These are phyloP conservation scores for Solanum acaule DNA, from an alignment of 257 asterid genomes.

Conservation along the genomic window DNA sequence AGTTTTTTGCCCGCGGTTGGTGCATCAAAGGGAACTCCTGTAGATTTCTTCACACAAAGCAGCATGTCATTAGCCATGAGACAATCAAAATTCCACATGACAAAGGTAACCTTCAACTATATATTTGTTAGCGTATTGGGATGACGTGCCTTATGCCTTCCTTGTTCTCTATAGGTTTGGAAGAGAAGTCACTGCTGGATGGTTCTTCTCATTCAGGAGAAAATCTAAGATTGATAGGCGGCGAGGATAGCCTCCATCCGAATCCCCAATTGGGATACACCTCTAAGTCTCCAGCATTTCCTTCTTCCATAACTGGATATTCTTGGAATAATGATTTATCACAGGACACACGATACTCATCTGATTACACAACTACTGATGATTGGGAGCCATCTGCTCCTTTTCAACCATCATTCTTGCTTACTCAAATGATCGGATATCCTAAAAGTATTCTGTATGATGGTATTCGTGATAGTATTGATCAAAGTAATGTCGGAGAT, in stretches of 20 bases:
- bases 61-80: neutral
- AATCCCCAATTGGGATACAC: slow-evolving; percentile 8
- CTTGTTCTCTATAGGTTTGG: neutral
- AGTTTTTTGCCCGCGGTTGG: slow-evolving; percentile 77
- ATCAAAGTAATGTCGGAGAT: slow-evolving; percentile 3
- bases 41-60: slow-evolving; percentile 65
- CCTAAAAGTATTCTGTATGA: slow-evolving; percentile 26
- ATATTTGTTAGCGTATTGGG: neutral
- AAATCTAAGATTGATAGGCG: neutral
- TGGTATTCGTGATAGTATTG: slow-evolving; percentile 24
- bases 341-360: neutral
- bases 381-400: slow-evolving; percentile 78
- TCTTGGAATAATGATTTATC: slow-evolving; percentile 9
- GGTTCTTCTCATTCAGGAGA: slow-evolving; percentile 8
- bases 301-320: slow-evolving; percentile 31
- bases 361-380: slow-evolving; percentile 18
- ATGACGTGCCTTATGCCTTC: neutral
- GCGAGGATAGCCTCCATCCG: neutral
- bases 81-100: neutral
- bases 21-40: slow-evolving; percentile 77
- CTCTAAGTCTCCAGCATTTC: slow-evolving; percentile 28
- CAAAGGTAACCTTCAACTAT: neutral
- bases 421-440: slow-evolving; percentile 41
- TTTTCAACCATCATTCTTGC: slow-evolving; percentile 50
- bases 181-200: neutral